Evolutionary conservation across 2,329 filamentous ascomycete genomes (phyloP).

Genomic region (Ceratocystis harringtonii): DNA sequence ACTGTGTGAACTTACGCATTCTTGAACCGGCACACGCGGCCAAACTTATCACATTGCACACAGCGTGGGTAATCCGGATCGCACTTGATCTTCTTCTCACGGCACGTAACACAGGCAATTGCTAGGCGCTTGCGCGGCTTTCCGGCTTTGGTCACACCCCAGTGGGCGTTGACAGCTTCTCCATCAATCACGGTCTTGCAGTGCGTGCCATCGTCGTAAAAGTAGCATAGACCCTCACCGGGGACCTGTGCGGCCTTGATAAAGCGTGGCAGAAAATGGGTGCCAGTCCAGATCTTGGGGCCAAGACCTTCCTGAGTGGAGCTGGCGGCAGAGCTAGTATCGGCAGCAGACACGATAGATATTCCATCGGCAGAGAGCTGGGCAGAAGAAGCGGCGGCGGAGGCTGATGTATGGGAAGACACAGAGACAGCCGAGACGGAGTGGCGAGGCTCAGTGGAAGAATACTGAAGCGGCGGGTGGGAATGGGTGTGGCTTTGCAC

Average conservation of each 20-base stretch:
- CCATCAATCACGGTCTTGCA: conserved; percentile 76
- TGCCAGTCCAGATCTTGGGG: conserved; percentile 55
- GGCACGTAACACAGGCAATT: conserved; percentile 82
- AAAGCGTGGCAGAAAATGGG: conserved; percentile 51
- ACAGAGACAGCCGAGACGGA: neutral
- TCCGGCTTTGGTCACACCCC: conserved; percentile 87
- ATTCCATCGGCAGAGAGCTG: neutral
- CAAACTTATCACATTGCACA: conserved; percentile 83
- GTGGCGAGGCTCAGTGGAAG: conserved; percentile 1
- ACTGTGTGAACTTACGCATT: conserved; percentile 51
- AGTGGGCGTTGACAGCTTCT: conserved; percentile 74
- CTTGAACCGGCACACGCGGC: conserved; percentile 69
- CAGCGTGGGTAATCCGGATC: conserved; percentile 79
- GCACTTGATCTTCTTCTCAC: conserved; percentile 96
- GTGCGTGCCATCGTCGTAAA: conserved; percentile 72
- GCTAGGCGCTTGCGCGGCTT: conserved; percentile 84
- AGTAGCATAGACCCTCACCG: conserved; percentile 68
- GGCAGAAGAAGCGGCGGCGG: neutral
- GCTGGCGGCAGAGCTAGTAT: conserved; percentile 24
- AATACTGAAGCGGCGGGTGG: neutral
- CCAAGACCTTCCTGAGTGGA: conserved; percentile 45
- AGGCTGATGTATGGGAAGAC: neutral
- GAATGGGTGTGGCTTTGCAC: neutral
- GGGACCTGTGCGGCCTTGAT: conserved; percentile 51
- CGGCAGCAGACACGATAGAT: neutral